These are phyloP conservation scores for Nannochloropsis gaditana DNA, from an alignment of 108 stramenopile genomes.

Conservation along the genomic window DNA sequence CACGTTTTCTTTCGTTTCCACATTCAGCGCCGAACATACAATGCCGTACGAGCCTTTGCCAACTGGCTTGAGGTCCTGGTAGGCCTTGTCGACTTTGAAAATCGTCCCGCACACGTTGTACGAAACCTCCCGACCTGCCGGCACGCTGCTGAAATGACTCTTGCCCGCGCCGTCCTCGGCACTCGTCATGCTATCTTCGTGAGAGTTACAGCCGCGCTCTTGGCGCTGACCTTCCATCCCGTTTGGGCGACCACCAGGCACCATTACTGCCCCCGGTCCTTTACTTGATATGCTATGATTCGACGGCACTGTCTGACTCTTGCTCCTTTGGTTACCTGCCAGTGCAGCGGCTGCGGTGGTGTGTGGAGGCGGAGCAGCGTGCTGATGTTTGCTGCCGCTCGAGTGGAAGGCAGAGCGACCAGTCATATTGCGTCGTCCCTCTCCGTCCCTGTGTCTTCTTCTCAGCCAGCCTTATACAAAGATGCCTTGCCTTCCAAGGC, in stretches of 20 bases:
- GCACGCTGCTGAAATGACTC: neutral
- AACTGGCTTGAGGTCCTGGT: constrained; percentile 54
- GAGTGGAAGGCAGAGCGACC: neutral
- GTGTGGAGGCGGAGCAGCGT: neutral
- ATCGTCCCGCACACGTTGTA: constrained; percentile 19
- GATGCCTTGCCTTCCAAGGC: too few relatives aligned
- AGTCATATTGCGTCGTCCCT: neutral
- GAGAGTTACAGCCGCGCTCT: too few relatives aligned
- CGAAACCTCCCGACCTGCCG: neutral
- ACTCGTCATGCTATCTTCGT: too few relatives aligned
- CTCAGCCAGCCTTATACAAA: neutral
- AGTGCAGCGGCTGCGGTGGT: neutral
- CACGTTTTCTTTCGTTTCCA: constrained; percentile 31
- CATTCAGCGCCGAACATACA: constrained; percentile 45
- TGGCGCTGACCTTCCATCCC: too few relatives aligned
- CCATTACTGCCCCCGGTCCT: too few relatives aligned
- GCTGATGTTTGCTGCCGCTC: constrained; percentile 16
- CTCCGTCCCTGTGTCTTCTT: neutral
- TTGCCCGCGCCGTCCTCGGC: neutral
- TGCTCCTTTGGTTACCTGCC: neutral
- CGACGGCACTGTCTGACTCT: too few relatives aligned
- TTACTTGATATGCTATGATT: too few relatives aligned
- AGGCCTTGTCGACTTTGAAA: constrained; percentile 24
- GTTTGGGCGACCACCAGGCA: too few relatives aligned
- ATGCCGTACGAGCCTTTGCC: constrained; percentile 64